Evolutionary conservation across 495 filamentous ascomycete species (phyloP), one percentile per base, ranked within the genome.

Genomic region (Elaphomyces granulatus): DNA sequence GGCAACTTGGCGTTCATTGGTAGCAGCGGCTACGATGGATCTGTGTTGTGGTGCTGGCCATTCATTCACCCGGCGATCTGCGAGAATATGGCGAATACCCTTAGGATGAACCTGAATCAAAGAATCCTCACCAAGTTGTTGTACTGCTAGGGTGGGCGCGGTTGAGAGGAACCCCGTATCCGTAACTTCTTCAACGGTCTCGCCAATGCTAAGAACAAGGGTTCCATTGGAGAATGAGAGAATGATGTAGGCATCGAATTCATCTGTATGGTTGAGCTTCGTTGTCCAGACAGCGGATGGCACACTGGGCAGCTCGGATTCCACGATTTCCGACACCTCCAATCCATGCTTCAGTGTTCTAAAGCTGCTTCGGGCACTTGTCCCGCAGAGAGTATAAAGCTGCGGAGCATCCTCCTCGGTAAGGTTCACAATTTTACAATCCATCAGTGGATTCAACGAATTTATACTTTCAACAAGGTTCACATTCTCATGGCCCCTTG

Each of bases 261-360:
- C 75, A 51, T 99, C 90, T 10, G 67, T 61, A 14, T 72, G 74
- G n/a, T 75, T 80, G 34, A 90, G 66, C 49, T 93, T 95, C 0
- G 88, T 90, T 0, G 90, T 94, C 90, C 90, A 99, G 3, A 99
- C 85, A 2, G 81, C 80, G 2, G 80, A 81, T 8, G 88, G 87
- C 2, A 83, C 75, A 51, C 80, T 78, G 1, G 84, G 87, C 16
- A 96, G 70, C 50, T 88, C 81, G 0, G 86, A 94, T 43, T 87
- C 84, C 2, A 95, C 86, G 36, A 96, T 90, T 49, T 99, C 90
- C 2, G 81, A 81, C 8, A 94, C 87, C 48, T 92, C 81, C 3
- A 99, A 65, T 0, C 88, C 88, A 56, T 99, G 86, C 50, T 90
- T 92, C 14, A 95, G 63, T 23, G 79, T 93, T 40, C 87, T 74